Evolutionary conservation across 2,329 filamentous ascomycete species (phyloP).

Genomic region (Exophiala lecanii-corni): DNA sequence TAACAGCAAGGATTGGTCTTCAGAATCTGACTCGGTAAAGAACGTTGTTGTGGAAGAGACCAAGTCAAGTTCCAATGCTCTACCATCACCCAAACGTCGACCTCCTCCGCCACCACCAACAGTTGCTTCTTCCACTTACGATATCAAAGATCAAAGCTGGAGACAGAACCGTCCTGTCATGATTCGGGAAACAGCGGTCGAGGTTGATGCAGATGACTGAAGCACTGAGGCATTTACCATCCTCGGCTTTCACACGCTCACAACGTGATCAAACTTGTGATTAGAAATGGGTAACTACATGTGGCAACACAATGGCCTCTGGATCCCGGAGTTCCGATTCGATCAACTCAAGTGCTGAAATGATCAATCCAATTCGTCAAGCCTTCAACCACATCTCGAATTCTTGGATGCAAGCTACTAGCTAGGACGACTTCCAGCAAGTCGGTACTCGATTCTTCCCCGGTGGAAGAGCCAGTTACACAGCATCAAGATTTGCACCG

Average conservation of each 20-base stretch:
- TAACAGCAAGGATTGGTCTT: conserved; percentile 7
- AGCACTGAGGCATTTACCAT: conserved; percentile 6
- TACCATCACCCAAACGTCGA: conserved; percentile 6
- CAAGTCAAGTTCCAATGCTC: conserved; percentile 4
- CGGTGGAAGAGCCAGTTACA: conserved; percentile 1
- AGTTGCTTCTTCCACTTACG: conserved; percentile 4
- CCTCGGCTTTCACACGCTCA: conserved; percentile 1
- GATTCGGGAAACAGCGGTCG: conserved; percentile 18
- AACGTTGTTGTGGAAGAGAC: conserved; percentile 9
- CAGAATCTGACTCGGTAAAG: background rate
- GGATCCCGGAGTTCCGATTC: background rate
- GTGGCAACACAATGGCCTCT: background rate
- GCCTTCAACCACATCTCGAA: background rate
- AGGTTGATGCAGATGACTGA: conserved; percentile 19
- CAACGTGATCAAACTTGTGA: conserved; percentile 12
- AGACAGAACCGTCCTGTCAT: conserved; percentile 17
- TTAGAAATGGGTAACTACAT: conserved; percentile 1
- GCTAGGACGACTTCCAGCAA: background rate
- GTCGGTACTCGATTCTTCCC: conserved; percentile 14
- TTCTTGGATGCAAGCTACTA: background rate
- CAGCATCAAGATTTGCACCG: too few species aligned
- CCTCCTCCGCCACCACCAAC: conserved; percentile 14
- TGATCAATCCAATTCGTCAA: background rate
- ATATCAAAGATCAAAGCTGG: conserved; percentile 15
- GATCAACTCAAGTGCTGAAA: background rate